Conservation (phyloP, 345 rosid genomes). For the Sisymbrium altissimum region DNA sequence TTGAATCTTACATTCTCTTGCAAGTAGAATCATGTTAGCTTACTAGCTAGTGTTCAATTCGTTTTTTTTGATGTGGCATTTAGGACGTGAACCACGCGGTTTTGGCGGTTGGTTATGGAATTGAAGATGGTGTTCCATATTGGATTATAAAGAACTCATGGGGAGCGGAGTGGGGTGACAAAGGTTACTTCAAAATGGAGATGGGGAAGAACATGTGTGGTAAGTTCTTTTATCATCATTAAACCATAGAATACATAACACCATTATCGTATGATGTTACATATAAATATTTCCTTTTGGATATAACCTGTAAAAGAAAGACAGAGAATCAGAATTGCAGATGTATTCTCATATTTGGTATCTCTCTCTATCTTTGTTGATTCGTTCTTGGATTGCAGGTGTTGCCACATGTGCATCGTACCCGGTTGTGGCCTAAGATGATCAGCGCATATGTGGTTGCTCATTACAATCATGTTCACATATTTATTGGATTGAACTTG, state of each 20-base stretch:
- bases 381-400: conserved; percentile 46
- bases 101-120: conserved; percentile 90
- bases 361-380: neutral
- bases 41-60: neutral
- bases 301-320: neutral
- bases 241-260: neutral
- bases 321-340: neutral
- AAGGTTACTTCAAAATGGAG: conserved; percentile 95
- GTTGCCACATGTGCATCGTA: conserved; percentile 92
- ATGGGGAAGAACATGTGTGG: conserved; percentile 97
- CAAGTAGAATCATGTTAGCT: neutral
- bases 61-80: neutral
- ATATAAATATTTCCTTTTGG: no score
- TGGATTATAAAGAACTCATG: conserved; percentile 97
- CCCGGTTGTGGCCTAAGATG: conserved; percentile 60
- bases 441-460: conserved; percentile 6
- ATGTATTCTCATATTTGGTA: neutral
- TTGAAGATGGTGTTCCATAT: conserved; percentile 70
- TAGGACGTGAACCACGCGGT: conserved; percentile 99
- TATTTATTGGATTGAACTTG: conserved; percentile 15
- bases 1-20: neutral
- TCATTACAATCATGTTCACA: neutral
- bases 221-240: conserved; percentile 38
- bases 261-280: neutral
- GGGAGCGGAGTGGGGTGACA: conserved; percentile 76